These are phyloP conservation scores for Fusarium xylarioides DNA, from an alignment of 2,329 filamentous ascomycete species.

Conservation along the genomic window DNA sequence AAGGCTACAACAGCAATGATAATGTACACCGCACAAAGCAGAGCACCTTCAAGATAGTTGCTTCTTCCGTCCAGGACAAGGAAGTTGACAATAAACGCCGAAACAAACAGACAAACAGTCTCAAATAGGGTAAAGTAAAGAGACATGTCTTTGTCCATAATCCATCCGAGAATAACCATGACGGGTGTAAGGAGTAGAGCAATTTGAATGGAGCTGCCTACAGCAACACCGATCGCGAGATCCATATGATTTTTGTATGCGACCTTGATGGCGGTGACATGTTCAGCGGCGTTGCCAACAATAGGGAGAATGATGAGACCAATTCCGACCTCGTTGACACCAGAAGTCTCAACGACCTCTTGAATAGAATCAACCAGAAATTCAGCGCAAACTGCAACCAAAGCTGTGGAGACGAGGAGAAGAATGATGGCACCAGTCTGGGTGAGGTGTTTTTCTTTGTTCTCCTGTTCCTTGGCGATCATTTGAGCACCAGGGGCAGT, in stretches of 20 bases:
- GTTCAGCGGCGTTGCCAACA: conserved; percentile 77
- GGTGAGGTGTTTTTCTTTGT: conserved; percentile 60
- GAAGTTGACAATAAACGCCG: conserved; percentile 87
- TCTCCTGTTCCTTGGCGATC: conserved; percentile 43
- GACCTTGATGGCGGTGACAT: conserved; percentile 75
- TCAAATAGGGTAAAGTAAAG: conserved; percentile 90
- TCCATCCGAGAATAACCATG: conserved; percentile 77
- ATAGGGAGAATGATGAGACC: conserved; percentile 78
- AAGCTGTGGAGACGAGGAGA: conserved; percentile 68
- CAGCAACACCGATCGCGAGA: conserved; percentile 75
- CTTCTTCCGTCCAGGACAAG: conserved; percentile 84
- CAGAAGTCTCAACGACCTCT: conserved; percentile 64
- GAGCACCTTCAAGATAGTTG: conserved; percentile 84
- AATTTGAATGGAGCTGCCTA: conserved; percentile 78
- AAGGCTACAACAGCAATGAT: conserved; percentile 74
- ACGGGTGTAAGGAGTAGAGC: conserved; percentile 76
- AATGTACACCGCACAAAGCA: conserved; percentile 72
- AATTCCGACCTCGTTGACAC: conserved; percentile 72
- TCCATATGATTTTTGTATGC: conserved; percentile 82
- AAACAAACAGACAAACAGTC: conserved; percentile 86
- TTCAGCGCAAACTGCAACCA: conserved; percentile 75
- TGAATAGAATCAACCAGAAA: conserved; percentile 75
- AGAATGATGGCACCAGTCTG: conserved; percentile 67
- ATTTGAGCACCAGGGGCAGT: conserved; percentile 40
- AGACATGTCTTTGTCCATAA: conserved; percentile 73